Evolutionary conservation across 208 protist species (phyloP).

Genomic region (Phytomonas sp.): DNA sequence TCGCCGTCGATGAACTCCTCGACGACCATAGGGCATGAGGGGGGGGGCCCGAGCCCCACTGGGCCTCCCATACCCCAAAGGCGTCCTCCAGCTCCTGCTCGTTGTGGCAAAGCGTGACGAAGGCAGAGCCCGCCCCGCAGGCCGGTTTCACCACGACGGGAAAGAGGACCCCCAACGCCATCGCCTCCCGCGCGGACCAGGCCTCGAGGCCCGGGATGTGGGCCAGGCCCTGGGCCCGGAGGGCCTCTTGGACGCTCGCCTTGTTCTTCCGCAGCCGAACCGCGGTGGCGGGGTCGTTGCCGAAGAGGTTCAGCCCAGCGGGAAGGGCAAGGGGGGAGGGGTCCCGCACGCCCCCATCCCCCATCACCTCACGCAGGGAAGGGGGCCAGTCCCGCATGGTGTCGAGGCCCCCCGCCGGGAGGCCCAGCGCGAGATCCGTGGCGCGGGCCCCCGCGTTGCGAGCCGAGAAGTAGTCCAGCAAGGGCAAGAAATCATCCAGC

Average conservation of each 20-base stretch:
- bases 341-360: constrained; percentile 3
- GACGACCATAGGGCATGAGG: constrained; percentile 46
- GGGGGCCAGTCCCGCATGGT: too few species aligned
- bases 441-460: constrained; percentile 22
- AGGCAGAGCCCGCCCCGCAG: constrained; percentile 68
- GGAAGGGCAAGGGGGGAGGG: background rate
- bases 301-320: constrained; percentile 27
- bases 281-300: constrained; percentile 52
- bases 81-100: constrained; percentile 38
- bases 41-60: constrained; percentile 29
- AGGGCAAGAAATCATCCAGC: constrained; percentile 42
- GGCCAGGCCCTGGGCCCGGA: constrained; percentile 42
- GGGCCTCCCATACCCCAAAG: constrained; percentile 30
- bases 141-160: constrained; percentile 83
- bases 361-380: background rate
- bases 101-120: constrained; percentile 68
- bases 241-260: constrained; percentile 34
- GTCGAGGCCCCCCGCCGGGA: background rate
- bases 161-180: constrained; percentile 27
- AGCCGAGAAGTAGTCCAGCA: constrained; percentile 60
- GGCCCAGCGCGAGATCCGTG: constrained; percentile 4
- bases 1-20: constrained; percentile 85
- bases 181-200: constrained; percentile 18
- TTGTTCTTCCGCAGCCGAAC: constrained; percentile 60
- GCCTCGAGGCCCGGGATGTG: constrained; percentile 55